Conservation (phyloP, 2,329 filamentous ascomycete species). For the Colletotrichum agaves region DNA sequence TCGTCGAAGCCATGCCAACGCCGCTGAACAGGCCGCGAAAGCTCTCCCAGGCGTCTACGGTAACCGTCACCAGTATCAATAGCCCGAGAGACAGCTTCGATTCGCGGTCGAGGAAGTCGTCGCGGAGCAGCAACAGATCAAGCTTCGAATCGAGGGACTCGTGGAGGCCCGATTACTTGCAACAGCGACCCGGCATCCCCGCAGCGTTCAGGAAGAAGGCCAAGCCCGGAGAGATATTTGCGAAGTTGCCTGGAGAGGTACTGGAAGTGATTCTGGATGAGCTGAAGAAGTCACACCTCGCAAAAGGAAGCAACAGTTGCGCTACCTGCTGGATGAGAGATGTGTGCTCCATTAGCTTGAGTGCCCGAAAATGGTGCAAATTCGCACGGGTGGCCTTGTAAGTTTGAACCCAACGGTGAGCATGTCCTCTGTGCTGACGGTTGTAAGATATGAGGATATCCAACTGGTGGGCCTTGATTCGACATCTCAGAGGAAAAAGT, state of each 20-base stretch:
- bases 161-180: conserved; percentile 43
- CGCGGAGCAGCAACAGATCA: conserved; percentile 50
- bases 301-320: conserved; percentile 61
- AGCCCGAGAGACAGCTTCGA: conserved; percentile 45
- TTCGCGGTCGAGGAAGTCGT: conserved; percentile 43
- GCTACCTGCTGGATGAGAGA: conserved; percentile 75
- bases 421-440: not conserved
- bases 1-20: conserved; percentile 37
- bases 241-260: conserved; percentile 68
- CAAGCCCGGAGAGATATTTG: conserved; percentile 63
- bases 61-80: conserved; percentile 42
- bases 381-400: conserved; percentile 63
- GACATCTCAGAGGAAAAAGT: conserved; percentile 64
- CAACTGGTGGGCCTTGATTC: conserved; percentile 69
- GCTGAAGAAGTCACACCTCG: conserved; percentile 63
- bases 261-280: conserved; percentile 65
- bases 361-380: conserved; percentile 63
- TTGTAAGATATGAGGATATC: conserved; percentile 65
- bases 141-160: conserved; percentile 54
- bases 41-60: conserved; percentile 46
- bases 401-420: conserved; percentile 42
- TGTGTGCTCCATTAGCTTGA: conserved; percentile 60
- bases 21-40: conserved; percentile 51
- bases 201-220: conserved; percentile 43
- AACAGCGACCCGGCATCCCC: conserved; percentile 40